Percentiles rank a stretch among this genome's conserved stretches.
These are phyloP conservation scores for Lolium perenne DNA, from an alignment of 176 grass and related monocot species.

Conservation along the genomic window DNA sequence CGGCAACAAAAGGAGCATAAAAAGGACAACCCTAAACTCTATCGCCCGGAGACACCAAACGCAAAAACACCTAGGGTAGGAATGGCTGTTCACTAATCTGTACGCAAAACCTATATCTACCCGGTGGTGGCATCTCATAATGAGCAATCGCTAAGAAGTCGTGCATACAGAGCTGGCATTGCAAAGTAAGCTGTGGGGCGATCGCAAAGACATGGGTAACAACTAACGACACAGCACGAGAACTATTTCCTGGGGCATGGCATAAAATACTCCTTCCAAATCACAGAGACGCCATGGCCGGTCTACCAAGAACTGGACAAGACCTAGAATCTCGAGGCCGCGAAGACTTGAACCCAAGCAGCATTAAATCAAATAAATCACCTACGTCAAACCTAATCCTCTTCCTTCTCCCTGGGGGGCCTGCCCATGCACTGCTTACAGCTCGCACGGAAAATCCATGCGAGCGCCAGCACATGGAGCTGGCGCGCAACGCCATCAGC, in stretches of 20 bases:
- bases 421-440: background rate
- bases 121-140: background rate
- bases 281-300: background rate
- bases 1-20: background rate
- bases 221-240: background rate
- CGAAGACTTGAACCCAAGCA: background rate
- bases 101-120: background rate
- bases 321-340: background rate
- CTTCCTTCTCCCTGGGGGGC: background rate
- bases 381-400: background rate
- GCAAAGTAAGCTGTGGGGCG: background rate
- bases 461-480: background rate
- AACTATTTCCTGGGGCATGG: background rate
- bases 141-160: background rate
- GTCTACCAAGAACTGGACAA: background rate
- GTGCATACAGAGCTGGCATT: background rate
- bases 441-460: background rate
- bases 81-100: background rate
- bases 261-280: background rate
- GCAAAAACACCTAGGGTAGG: background rate
- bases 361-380: slow-evolving; percentile 26
- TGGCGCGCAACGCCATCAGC: background rate
- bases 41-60: background rate
- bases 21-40: slow-evolving; percentile 1
- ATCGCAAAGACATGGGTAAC: background rate